Conservation (phyloP, 495 filamentous ascomycete genomes). For the Pyrenula aspistea region DNA sequence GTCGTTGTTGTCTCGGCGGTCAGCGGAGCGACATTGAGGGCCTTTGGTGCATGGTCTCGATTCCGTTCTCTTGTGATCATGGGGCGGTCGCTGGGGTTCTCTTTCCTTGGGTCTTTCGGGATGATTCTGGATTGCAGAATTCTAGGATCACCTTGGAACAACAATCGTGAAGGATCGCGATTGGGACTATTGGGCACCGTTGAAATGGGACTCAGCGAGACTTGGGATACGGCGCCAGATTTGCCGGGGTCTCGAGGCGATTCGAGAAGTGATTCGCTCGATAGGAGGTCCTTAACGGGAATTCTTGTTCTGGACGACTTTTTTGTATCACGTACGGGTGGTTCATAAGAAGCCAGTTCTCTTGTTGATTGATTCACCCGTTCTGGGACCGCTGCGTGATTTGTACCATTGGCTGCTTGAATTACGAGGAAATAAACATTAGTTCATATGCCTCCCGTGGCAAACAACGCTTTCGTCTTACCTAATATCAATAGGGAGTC, state of each 20-base stretch:
- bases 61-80: neutral
- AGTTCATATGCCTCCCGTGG: neutral
- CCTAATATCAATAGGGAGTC: neutral
- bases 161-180: neutral
- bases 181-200: neutral
- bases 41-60: neutral
- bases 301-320: neutral
- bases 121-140: neutral
- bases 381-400: neutral
- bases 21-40: neutral
- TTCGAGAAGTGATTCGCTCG: neutral
- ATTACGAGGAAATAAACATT: neutral
- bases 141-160: neutral
- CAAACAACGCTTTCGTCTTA: neutral
- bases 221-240: neutral
- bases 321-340: neutral
- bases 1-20: neutral
- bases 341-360: neutral
- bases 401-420: neutral
- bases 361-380: neutral
- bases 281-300: neutral
- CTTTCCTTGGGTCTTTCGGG: neutral
- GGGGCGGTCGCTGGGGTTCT: neutral
- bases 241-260: neutral
- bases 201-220: neutral